Conservation (phyloP, 2,329 filamentous ascomycete species). For the Venturia asperata region DNA sequence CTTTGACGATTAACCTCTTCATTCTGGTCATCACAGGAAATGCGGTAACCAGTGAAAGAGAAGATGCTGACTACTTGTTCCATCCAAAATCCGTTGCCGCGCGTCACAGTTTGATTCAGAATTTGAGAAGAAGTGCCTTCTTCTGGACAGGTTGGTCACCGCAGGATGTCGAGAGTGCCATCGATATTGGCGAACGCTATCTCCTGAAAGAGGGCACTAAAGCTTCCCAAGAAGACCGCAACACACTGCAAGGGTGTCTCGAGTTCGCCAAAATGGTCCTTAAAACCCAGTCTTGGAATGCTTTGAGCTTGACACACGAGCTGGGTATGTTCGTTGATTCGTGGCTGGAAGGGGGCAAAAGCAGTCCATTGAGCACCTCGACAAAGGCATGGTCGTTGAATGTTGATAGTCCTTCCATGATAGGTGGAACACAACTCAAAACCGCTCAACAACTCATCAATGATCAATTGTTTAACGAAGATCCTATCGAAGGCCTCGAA, state of each 20-base stretch:
- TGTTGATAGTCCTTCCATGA: conserved; percentile 40
- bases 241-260: conserved; percentile 58
- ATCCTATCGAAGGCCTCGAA: conserved; percentile 29
- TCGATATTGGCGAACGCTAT: conserved; percentile 63
- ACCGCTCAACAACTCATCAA: conserved; percentile 51
- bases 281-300: conserved; percentile 54
- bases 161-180: conserved; percentile 54
- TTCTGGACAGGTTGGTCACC: conserved; percentile 72
- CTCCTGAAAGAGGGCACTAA: conserved; percentile 53
- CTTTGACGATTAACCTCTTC: conserved; percentile 75
- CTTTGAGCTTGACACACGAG: conserved; percentile 65
- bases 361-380: conserved; percentile 21
- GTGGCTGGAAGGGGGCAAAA: conserved; percentile 56
- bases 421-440: conserved; percentile 51
- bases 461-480: conserved; percentile 24
- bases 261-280: conserved; percentile 54
- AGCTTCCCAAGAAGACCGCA: conserved; percentile 55
- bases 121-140: conserved; percentile 76
- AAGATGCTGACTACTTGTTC: conserved; percentile 81
- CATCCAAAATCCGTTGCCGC: conserved; percentile 64
- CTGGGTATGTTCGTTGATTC: conserved; percentile 64
- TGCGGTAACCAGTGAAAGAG: conserved; percentile 77
- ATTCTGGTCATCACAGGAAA: conserved; percentile 79
- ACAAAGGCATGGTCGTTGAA: conserved; percentile 58
- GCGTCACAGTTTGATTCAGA: conserved; percentile 63